Evolutionary conservation across 805 yeast genomes (phyloP).

Genomic region (Saturnispora sanitii): DNA sequence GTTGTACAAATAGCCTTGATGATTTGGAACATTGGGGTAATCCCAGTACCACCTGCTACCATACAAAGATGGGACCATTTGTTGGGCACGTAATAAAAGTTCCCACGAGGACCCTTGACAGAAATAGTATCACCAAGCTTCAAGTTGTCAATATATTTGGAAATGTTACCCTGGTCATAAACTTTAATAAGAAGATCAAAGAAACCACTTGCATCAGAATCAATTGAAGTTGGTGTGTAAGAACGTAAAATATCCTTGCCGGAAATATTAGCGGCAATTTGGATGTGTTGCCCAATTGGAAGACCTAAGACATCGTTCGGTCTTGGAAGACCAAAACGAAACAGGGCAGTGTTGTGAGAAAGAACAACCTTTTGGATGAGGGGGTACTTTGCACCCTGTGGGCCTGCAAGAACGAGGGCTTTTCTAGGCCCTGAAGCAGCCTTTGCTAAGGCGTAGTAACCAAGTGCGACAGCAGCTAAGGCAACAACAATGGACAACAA

Average conservation of each 20-base stretch:
- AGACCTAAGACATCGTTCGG: constrained; percentile 69
- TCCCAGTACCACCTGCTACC: constrained; percentile 97
- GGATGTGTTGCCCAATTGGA: constrained; percentile 91
- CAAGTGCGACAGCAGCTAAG: constrained; percentile 18
- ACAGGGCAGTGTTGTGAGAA: constrained; percentile 72
- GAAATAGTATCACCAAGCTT: constrained; percentile 70
- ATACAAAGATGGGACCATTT: constrained; percentile 66
- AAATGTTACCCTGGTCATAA: constrained; percentile 77
- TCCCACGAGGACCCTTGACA: constrained; percentile 88
- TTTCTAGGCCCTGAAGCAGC: constrained; percentile 26
- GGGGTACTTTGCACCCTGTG: constrained; percentile 68
- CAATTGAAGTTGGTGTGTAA: constrained; percentile 83
- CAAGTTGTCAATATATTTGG: constrained; percentile 61
- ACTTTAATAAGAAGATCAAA: constrained; percentile 82
- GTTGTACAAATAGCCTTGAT: constrained; percentile 70
- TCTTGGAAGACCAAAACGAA: constrained; percentile 75
- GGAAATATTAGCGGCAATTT: constrained; percentile 62
- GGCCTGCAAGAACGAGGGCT: constrained; percentile 45
- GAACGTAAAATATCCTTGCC: constrained; percentile 79
- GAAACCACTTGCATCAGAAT: constrained; percentile 60
- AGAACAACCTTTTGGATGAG: constrained; percentile 66
- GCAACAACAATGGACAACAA: constrained; percentile 2
- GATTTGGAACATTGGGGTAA: constrained; percentile 92
- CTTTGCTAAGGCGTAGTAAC: constrained; percentile 10
- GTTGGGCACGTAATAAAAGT: constrained; percentile 72